Evolutionary conservation across 2,329 filamentous ascomycete species (phyloP).

Genomic region (Cladophialophora immunda): DNA sequence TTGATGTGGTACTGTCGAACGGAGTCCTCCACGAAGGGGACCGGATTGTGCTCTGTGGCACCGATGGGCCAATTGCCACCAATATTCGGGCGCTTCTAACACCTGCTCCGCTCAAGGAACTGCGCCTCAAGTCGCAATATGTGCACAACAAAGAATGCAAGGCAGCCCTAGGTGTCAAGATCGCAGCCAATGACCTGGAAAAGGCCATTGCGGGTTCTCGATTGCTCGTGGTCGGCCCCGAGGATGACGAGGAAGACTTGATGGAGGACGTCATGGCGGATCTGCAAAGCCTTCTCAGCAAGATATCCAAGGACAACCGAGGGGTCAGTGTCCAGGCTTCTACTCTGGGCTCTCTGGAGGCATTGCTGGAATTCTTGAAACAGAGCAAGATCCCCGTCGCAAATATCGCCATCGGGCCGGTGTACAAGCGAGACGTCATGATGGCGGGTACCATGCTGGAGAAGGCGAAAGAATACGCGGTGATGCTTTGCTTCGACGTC

Average conservation of each 20-base stretch:
- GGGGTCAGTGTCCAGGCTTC: conserved; percentile 98
- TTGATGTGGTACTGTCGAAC: conserved; percentile 96
- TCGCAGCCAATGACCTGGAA: conserved; percentile 93
- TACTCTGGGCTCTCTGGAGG: conserved; percentile 95
- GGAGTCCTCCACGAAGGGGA: conserved; percentile 94
- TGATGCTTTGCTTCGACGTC: conserved; percentile 99
- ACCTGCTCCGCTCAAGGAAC: conserved; percentile 88
- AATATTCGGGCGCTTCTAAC: conserved; percentile 95
- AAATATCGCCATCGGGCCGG: conserved; percentile 95
- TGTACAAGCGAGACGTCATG: conserved; percentile 98
- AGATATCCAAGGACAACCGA: conserved; percentile 88
- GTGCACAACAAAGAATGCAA: conserved; percentile 99
- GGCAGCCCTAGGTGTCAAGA: conserved; percentile 98
- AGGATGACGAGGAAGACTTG: conserved; percentile 96
- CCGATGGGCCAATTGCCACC: conserved; percentile 94
- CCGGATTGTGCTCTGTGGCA: conserved; percentile 91
- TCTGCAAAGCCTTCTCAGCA: conserved; percentile 87
- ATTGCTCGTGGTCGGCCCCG: conserved; percentile 89
- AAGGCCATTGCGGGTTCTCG: conserved; percentile 96
- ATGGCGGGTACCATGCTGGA: conserved; percentile 94
- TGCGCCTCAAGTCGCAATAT: conserved; percentile 94
- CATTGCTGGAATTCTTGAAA: conserved; percentile 93
- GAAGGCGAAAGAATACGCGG: conserved; percentile 92
- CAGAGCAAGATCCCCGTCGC: conserved; percentile 96
- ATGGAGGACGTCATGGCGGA: conserved; percentile 97